Evolutionary conservation across 225 moss, liverwort and hornwort genomes (phyloP), one percentile per base, ranked within the genome.

Genomic region (Neckera pumila): DNA sequence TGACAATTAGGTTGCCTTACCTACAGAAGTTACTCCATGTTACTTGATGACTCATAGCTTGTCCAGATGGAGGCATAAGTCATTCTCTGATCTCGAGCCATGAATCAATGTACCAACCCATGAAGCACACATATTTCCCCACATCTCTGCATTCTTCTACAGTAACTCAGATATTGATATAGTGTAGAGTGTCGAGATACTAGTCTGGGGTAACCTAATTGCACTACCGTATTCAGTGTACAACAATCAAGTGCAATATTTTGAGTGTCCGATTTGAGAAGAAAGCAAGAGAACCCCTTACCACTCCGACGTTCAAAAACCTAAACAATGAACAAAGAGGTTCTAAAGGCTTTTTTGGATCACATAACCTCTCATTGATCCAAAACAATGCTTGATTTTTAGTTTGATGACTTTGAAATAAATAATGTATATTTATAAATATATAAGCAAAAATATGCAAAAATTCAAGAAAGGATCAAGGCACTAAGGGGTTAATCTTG

Each of bases 321-420:
- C 1, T 36, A 3, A 0, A 51, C 5, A 0, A 51, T 34, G 12
- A 76, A 34, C 0, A 53, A 0, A 16, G 2, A 25, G 5, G 15
- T 25, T 56, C 1, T 0, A 14, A 0, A 6, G 6, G 2, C 3
- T 5, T 17, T 45, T 72, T 17, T 30, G 0, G n/a, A n/a, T n/a
- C n/a, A n/a, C n/a, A n/a, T n/a, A 27, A 72, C 3, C 4, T 45
- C 17, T 26, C 28, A 17, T 45, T 45, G 11, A 17, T 47, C 10
- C 10, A 10, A 30, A 45, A 2, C 27, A 43, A 43, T 43, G 27
- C 16, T 43, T 27, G 42, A 16, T 4, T 26, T 66, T 73, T 3
- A 72, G 28, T 43, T 16, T 17, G 43, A 72, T 9, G 17, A 11
- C 17, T 45, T 18, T 45, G 27, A 71, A 6, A 6, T 71, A 27